These are phyloP conservation scores for Chenopodium suecicum DNA, from an alignment of 148 eudicot species.

Conservation along the genomic window DNA sequence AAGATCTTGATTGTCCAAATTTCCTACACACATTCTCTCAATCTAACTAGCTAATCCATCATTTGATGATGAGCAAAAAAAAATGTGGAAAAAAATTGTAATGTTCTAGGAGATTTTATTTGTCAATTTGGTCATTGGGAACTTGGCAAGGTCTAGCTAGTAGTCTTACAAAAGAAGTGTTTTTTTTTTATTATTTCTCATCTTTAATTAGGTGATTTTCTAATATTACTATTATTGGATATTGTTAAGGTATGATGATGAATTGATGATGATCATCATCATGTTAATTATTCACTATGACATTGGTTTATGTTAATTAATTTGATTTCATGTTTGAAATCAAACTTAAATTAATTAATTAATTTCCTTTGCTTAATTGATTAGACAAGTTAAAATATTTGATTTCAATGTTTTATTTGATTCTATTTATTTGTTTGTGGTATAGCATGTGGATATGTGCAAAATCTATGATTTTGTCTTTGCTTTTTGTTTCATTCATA, in stretches of 20 bases:
- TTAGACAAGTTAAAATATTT: background rate
- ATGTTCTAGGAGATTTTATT: conserved; percentile 4
- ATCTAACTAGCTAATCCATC: background rate
- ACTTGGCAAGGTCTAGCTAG: background rate
- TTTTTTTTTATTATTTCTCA: background rate
- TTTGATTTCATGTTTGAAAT: background rate
- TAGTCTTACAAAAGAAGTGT: conserved; percentile 22
- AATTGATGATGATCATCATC: conserved; percentile 11
- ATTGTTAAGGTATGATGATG: conserved; percentile 11
- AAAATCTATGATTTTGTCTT: conserved; percentile 28
- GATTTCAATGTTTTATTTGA: background rate
- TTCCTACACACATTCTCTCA: conserved; percentile 9
- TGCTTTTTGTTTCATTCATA: conserved; percentile 11
- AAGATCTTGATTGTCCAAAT: conserved; percentile 43
- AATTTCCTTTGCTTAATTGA: background rate
- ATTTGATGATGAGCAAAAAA: background rate
- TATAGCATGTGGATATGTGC: conserved; percentile 43
- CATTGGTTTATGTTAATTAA: background rate
- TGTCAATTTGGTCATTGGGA: conserved; percentile 23
- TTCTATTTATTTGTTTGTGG: background rate
- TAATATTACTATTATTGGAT: conserved; percentile 13
- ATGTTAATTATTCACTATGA: conserved; percentile 1
- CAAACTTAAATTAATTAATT: background rate
- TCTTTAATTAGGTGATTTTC: background rate
- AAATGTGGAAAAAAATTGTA: background rate